Evolutionary conservation across 2,329 filamentous ascomycete species (phyloP), one percentile per base, ranked within the genome.

Genomic region (Coniosporium tulheliwenetii): DNA sequence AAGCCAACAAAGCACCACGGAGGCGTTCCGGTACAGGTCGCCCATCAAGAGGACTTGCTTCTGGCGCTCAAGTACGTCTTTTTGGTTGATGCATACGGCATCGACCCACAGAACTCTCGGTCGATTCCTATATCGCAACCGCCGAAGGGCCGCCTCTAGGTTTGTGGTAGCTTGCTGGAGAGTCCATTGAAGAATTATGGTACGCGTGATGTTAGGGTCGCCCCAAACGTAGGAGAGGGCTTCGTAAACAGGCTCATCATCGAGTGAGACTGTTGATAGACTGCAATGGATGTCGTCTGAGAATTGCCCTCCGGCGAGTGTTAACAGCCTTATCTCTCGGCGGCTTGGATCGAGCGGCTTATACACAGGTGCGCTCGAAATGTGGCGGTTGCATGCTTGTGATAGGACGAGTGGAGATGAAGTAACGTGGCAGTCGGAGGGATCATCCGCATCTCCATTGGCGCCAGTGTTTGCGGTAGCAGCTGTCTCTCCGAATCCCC

Each of bases 21-120:
- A 15, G 13, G 29, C 30, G n/a, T 16, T 35, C n/a, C 15, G 15
- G 32, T 5, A 40, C 14, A 40, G n/a, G 7, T 13, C 12, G 12
- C 30, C 16, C 39, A 40, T 40, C 14, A 34, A 16, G 12, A 16
- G 39, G 12, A 40, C 39, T 35, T 40, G 39, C 10, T 13, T n/a
- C 8, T 15, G 14, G 12, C 14, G 30, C 39, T 40, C 39, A 5
- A 15, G 13, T 14, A 40, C 1, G 15, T 40, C 32, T 33, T 35
- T 34, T 15, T 40, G 39, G 32, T 40, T 34, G 34, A 40, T 35
- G 12, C 29, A 40, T 16, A 40, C 34, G 8, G 26, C 29, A 34
- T 40, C 39, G 15, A 40, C 34, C 39, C 39, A 35, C 12, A 40
- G 30, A 5, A 40, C 29, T 10, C 39, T 14, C 26, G 32, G 10